Conservation (phyloP, 1,284 basidiomycete species). For the Golubevia sp. region DNA sequence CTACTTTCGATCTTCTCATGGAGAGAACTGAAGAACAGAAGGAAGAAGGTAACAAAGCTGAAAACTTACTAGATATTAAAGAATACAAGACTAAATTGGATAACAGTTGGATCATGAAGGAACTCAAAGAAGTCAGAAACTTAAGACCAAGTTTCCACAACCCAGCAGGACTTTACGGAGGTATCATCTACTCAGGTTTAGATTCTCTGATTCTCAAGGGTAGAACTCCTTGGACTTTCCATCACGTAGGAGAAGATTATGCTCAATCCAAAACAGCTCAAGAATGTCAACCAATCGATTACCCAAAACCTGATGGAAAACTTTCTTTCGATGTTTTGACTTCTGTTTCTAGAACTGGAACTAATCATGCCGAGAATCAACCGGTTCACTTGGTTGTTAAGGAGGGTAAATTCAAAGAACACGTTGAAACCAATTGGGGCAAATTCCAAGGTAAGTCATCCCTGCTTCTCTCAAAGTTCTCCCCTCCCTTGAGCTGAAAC, state of each 20-base stretch:
- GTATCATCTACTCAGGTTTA: constrained; percentile 85
- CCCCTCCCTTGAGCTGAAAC: no score
- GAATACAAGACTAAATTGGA: constrained; percentile 76
- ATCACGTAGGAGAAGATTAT: constrained; percentile 73
- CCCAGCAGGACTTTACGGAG: constrained; percentile 81
- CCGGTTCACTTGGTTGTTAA: constrained; percentile 77
- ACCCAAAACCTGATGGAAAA: constrained; percentile 86
- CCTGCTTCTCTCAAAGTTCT: no score
- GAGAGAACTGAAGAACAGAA: constrained; percentile 40
- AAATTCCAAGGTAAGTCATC: constrained; percentile 84
- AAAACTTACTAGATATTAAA: constrained; percentile 71
- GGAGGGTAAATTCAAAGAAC: constrained; percentile 67
- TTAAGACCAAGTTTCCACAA: constrained; percentile 89
- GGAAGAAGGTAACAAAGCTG: constrained; percentile 49
- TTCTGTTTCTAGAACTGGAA: constrained; percentile 85
- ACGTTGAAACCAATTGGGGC: constrained; percentile 70
- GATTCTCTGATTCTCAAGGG: constrained; percentile 86
- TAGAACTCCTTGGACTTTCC: constrained; percentile 89
- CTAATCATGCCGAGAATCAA: constrained; percentile 96
- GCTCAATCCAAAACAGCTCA: constrained; percentile 59
- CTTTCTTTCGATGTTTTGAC: constrained; percentile 94
- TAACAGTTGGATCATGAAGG: constrained; percentile 83
- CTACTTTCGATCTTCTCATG: constrained; percentile 73
- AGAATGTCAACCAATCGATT: constrained; percentile 79
- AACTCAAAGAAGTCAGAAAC: constrained; percentile 90